Conservation (phyloP, 768 basidiomycete species). For the Calocera cornea region DNA sequence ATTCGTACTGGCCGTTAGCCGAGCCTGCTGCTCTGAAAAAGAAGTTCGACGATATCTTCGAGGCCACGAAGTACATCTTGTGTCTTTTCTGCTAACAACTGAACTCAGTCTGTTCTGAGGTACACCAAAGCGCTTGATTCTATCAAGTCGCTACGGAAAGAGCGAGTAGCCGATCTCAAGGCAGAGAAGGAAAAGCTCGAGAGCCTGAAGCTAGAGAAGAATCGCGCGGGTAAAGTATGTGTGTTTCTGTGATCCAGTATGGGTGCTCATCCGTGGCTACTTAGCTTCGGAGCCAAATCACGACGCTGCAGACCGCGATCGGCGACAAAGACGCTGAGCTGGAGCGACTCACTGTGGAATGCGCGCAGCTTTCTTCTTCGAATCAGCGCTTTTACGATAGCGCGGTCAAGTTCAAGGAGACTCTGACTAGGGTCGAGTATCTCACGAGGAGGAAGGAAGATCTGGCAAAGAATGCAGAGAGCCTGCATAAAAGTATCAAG, state of each 20-base stretch:
- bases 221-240: constrained; percentile 62
- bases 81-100: neutral
- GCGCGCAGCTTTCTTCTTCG: constrained; percentile 12
- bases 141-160: constrained; percentile 82
- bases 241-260: neutral
- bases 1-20: constrained; percentile 93
- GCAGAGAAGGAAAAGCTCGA: constrained; percentile 79
- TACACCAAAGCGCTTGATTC: constrained; percentile 94
- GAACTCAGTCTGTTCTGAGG: constrained; percentile 28
- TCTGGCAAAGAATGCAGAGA: constrained; percentile 46
- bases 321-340: constrained; percentile 58
- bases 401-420: constrained; percentile 73
- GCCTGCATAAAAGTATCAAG: constrained; percentile 48
- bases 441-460: constrained; percentile 49
- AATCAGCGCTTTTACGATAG: constrained; percentile 56
- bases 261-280: neutral
- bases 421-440: constrained; percentile 55
- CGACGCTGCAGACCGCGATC: constrained; percentile 47
- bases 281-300: constrained; percentile 45
- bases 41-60: constrained; percentile 99
- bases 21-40: constrained; percentile 88
- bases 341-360: constrained; percentile 43
- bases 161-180: constrained; percentile 79
- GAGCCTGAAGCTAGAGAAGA: constrained; percentile 65
- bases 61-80: constrained; percentile 67